Percentiles rank a stretch among this genome's conserved stretches.
phyloP scores from a whole-genome alignment of 805 yeast genomes.

The Jamesozyma lodderae region DNA sequence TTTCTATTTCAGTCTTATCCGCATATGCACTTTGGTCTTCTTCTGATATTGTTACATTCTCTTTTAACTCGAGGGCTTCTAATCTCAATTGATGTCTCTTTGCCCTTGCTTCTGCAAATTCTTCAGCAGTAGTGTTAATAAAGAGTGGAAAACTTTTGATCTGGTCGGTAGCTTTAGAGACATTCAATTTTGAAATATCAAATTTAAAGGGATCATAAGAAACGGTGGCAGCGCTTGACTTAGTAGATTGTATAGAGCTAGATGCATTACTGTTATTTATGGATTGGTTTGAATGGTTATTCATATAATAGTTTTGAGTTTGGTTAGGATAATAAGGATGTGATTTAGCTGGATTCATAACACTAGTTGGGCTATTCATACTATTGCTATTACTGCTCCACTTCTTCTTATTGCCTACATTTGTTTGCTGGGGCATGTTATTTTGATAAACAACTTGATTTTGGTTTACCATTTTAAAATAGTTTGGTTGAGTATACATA shows the following conservation, averaged over 20 bases:
- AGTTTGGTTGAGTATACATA: slow-evolving; percentile 24
- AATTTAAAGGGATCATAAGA: slow-evolving; percentile 20
- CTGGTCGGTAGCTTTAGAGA: slow-evolving; percentile 5
- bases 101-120: slow-evolving; percentile 26
- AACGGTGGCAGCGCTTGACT: slow-evolving; percentile 7
- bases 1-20: not conserved
- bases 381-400: slow-evolving; percentile 12
- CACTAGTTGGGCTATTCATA: slow-evolving; percentile 2
- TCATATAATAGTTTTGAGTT: slow-evolving; percentile 8
- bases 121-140: slow-evolving; percentile 24
- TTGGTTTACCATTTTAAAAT: slow-evolving; percentile 26
- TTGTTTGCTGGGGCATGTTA: slow-evolving; percentile 9
- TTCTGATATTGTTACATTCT: not conserved
- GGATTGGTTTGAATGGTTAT: slow-evolving; percentile 1
- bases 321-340: slow-evolving; percentile 12
- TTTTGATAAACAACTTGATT: slow-evolving; percentile 22
- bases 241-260: not conserved
- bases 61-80: slow-evolving; percentile 4
- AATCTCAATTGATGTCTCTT: slow-evolving; percentile 17
- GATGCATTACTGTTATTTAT: not conserved
- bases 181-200: slow-evolving; percentile 17
- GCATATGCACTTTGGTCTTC: not conserved
- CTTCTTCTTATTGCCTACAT: slow-evolving; percentile 19
- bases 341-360: slow-evolving; percentile 8
- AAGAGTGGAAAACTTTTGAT: slow-evolving; percentile 23